Percentiles rank a stretch among this genome's conserved stretches.
phyloP scores from a whole-genome alignment of 1,284 basidiomycete genomes.

The Rhodotorula sp. region DNA sequence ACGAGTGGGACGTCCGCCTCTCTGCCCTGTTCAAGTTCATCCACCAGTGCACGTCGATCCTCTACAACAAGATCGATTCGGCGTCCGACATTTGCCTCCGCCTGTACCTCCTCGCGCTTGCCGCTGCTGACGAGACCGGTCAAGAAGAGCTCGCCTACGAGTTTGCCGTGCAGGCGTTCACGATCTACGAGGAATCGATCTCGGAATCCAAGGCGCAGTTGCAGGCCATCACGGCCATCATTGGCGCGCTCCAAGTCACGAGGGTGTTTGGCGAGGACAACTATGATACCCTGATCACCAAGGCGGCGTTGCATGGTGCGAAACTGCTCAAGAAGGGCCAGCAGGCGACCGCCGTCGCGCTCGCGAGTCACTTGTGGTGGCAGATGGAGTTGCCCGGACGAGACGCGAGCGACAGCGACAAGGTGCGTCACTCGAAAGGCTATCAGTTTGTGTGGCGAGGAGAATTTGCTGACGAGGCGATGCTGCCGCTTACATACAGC shows the following conservation, averaged over 20 bases:
- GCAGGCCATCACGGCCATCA: conserved; percentile 87
- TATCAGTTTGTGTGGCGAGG: neutral
- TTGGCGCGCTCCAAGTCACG: conserved; percentile 77
- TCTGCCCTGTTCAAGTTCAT: conserved; percentile 84
- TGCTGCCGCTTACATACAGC: conserved; percentile 54
- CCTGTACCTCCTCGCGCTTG: conserved; percentile 87
- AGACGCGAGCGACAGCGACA: conserved; percentile 51
- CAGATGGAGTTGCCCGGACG: conserved; percentile 62
- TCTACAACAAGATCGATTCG: conserved; percentile 79
- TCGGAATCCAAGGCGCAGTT: conserved; percentile 87
- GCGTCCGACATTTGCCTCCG: conserved; percentile 83
- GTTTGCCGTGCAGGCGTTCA: conserved; percentile 91
- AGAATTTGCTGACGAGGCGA: conserved; percentile 47
- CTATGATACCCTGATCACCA: conserved; percentile 92
- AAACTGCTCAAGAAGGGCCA: conserved; percentile 94
- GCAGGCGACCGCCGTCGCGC: conserved; percentile 86
- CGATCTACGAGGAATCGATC: conserved; percentile 91
- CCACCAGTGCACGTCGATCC: conserved; percentile 77
- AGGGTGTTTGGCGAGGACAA: conserved; percentile 85
- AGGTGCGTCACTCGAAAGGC: conserved; percentile 45
- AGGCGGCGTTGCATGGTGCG: conserved; percentile 88
- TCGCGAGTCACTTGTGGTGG: conserved; percentile 96
- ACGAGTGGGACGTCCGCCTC: conserved; percentile 78
- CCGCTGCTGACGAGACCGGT: conserved; percentile 85
- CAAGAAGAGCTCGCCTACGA: conserved; percentile 93